Conservation (phyloP, 352 stramenopile species). For the Globisporangium takayamanum region DNA sequence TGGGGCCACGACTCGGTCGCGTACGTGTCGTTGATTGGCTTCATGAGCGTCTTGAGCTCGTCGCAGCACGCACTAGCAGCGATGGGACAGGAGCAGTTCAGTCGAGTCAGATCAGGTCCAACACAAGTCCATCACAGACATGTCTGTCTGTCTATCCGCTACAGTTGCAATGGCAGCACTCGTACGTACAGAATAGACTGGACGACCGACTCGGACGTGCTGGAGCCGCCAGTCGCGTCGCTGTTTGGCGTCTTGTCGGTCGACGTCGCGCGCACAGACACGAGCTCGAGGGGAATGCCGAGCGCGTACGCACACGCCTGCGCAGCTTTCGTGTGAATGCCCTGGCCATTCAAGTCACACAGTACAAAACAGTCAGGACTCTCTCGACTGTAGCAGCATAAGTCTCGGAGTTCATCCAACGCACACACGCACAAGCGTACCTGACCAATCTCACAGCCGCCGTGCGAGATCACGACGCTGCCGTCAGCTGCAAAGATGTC, state of each 20-base stretch:
- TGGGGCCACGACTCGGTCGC: conserved; percentile 27
- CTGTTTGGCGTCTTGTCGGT: conserved; percentile 48
- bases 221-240: conserved; percentile 37
- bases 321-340: conserved; percentile 62
- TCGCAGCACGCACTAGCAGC: conserved; percentile 30
- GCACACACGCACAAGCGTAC: conserved; percentile 28
- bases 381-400: too few species aligned
- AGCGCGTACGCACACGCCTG: conserved; percentile 46
- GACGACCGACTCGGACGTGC: conserved; percentile 49
- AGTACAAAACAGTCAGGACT: too few species aligned
- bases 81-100: conserved; percentile 13
- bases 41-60: conserved; percentile 32
- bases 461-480: conserved; percentile 94
- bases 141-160: neutral
- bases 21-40: conserved; percentile 19
- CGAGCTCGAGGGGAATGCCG: conserved; percentile 27
- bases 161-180: neutral
- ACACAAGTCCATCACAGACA: too few species aligned
- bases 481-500: conserved; percentile 68
- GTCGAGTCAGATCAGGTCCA: neutral
- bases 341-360: conserved; percentile 12
- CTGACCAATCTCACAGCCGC: conserved; percentile 96
- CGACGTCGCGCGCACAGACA: conserved; percentile 36
- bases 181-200: conserved; percentile 25
- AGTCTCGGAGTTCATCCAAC: too few species aligned